Percentiles rank a stretch among this genome's conserved stretches.
These are phyloP conservation scores for Claviceps fusiformis DNA, from an alignment of 2,329 filamentous ascomycete species.

Conservation along the genomic window DNA sequence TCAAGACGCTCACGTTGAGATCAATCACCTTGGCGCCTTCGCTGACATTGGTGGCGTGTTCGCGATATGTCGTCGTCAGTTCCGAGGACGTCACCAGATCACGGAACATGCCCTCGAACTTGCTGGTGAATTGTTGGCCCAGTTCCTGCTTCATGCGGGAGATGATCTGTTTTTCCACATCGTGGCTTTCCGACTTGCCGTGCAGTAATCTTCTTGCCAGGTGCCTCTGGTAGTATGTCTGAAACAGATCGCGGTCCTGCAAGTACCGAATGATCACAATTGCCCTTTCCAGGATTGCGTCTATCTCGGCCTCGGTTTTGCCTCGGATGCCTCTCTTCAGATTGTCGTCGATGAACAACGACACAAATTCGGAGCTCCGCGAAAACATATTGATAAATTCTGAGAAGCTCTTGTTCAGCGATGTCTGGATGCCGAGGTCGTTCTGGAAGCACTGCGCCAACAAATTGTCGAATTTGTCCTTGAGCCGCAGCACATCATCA, in stretches of 20 bases:
- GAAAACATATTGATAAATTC: constrained; percentile 89
- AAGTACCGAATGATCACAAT: constrained; percentile 80
- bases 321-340: constrained; percentile 88
- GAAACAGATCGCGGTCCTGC: constrained; percentile 85
- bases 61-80: constrained; percentile 62
- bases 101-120: constrained; percentile 95
- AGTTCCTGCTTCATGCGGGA: constrained; percentile 94
- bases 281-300: constrained; percentile 73
- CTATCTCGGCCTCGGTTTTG: constrained; percentile 80
- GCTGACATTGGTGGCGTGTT: constrained; percentile 43
- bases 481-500: constrained; percentile 72
- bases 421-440: constrained; percentile 67
- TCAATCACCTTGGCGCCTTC: constrained; percentile 47
- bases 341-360: constrained; percentile 92
- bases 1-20: constrained; percentile 72
- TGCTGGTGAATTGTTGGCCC: constrained; percentile 83
- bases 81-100: constrained; percentile 85
- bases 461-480: constrained; percentile 78
- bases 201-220: constrained; percentile 76
- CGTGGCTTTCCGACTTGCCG: constrained; percentile 78
- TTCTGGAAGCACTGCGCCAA: constrained; percentile 59
- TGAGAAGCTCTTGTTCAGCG: constrained; percentile 74
- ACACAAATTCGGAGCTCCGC: constrained; percentile 82
- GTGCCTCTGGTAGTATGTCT: constrained; percentile 97
- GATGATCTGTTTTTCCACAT: constrained; percentile 92